These are phyloP conservation scores for Aureobasidium musti DNA, from an alignment of 2,329 filamentous ascomycete genomes.

Conservation along the genomic window DNA sequence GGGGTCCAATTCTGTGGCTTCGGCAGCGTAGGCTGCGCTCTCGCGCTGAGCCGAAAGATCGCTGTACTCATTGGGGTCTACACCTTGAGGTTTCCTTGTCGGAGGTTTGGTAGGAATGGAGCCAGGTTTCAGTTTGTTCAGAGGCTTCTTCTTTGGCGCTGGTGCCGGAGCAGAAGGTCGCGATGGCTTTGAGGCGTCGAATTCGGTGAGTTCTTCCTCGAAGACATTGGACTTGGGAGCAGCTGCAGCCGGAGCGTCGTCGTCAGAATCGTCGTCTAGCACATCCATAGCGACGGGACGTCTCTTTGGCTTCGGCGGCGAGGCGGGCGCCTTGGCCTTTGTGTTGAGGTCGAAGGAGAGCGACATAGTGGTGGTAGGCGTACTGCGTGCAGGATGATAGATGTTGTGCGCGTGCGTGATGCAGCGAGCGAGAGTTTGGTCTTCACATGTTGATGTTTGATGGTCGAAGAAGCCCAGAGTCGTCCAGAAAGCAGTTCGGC, in stretches of 20 bases:
- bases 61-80: slow-evolving; percentile 49
- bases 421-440: slow-evolving; percentile 1
- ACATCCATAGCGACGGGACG: slow-evolving; percentile 34
- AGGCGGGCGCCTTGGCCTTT: slow-evolving; percentile 37
- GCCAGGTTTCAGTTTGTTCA: slow-evolving; percentile 36
- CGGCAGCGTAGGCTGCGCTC: slow-evolving; percentile 64
- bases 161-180: slow-evolving; percentile 40
- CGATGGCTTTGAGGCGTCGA: slow-evolving; percentile 51
- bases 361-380: slow-evolving; percentile 35
- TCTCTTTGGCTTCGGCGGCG: slow-evolving; percentile 36
- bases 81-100: slow-evolving; percentile 46
- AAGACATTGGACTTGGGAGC: slow-evolving; percentile 40
- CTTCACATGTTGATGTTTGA: slow-evolving; percentile 13
- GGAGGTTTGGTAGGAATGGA: slow-evolving; percentile 39
- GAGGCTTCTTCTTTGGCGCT: slow-evolving; percentile 32
- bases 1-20: slow-evolving; percentile 67
- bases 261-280: slow-evolving; percentile 59
- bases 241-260: slow-evolving; percentile 56
- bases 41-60: slow-evolving; percentile 67
- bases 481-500: not conserved
- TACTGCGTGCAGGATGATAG: not conserved
- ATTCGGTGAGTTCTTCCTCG: slow-evolving; percentile 58
- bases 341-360: slow-evolving; percentile 43
- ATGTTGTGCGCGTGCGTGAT: slow-evolving; percentile 13
- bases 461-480: not conserved